These are phyloP conservation scores for Eurotiales sp. DNA, from an alignment of 2,329 filamentous ascomycete genomes.

Conservation along the genomic window DNA sequence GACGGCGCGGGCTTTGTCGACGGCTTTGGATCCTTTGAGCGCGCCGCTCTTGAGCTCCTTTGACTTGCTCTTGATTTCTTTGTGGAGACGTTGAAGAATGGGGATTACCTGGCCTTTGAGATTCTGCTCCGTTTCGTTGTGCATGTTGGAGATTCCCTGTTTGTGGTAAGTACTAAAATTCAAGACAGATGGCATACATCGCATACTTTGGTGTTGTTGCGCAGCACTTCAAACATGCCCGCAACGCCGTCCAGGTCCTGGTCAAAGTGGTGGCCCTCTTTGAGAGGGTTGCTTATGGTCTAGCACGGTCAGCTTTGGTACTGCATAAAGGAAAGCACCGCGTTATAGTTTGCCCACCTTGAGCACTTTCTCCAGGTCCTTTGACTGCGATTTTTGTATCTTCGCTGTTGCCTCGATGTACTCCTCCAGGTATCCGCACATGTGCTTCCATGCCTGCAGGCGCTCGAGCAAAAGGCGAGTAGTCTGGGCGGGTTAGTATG, in stretches of 20 bases:
- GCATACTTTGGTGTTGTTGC: conserved; percentile 76
- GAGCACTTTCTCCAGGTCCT: conserved; percentile 91
- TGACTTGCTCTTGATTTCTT: conserved; percentile 93
- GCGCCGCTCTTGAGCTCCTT: conserved; percentile 84
- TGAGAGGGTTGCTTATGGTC: conserved; percentile 81
- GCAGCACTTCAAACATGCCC: conserved; percentile 90
- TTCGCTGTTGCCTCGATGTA: conserved; percentile 85
- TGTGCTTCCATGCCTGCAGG: conserved; percentile 93
- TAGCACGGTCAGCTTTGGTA: conserved; percentile 32
- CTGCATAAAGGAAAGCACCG: too few species aligned
- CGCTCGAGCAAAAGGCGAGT: conserved; percentile 80
- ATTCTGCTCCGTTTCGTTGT: conserved; percentile 85
- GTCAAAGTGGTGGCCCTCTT: conserved; percentile 90
- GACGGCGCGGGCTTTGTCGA: conserved; percentile 78
- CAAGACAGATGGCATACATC: too few species aligned
- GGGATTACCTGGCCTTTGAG: conserved; percentile 83
- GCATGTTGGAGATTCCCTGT: conserved; percentile 79
- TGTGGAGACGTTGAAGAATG: conserved; percentile 83
- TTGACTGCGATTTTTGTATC: conserved; percentile 76
- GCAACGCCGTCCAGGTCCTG: conserved; percentile 82
- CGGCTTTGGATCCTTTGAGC: conserved; percentile 79
- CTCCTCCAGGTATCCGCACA: conserved; percentile 84
- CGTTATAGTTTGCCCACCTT: conserved; percentile 58
- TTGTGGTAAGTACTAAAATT: too few species aligned
- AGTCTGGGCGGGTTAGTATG: conserved; percentile 48